These are phyloP conservation scores for Aphanomyces stellatus DNA, from an alignment of 352 stramenopile genomes.

Conservation along the genomic window DNA sequence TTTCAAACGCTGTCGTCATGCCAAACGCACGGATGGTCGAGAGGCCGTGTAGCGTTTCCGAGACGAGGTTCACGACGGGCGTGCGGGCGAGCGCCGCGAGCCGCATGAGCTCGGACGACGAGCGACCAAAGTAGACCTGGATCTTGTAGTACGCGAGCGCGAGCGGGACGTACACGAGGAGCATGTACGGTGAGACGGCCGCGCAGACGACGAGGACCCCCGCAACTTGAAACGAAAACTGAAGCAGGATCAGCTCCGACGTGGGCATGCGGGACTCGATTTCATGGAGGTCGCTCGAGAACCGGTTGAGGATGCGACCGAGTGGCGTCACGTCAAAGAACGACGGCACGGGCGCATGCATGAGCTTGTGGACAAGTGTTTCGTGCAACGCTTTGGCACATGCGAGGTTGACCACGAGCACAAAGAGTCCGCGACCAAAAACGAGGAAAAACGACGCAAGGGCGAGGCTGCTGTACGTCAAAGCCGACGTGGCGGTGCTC, in stretches of 20 bases:
- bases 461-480: background rate
- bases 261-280: background rate
- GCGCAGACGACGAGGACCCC: conserved; percentile 45
- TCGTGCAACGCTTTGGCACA: background rate
- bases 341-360: background rate
- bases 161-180: conserved; percentile 42
- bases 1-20: conserved; percentile 17
- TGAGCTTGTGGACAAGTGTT: background rate
- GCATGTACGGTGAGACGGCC: conserved; percentile 31
- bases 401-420: background rate
- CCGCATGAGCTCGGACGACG: conserved; percentile 88
- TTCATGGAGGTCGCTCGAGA: conserved; percentile 2
- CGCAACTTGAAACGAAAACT: conserved; percentile 35
- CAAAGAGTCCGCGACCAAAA: conserved; percentile 25
- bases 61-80: conserved; percentile 92
- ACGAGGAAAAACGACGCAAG: conserved; percentile 1
- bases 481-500: background rate
- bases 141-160: conserved; percentile 63
- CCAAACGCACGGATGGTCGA: conserved; percentile 60
- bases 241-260: conserved; percentile 28
- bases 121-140: conserved; percentile 91
- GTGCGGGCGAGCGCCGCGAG: conserved; percentile 90
- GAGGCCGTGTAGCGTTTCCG: conserved; percentile 81
- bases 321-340: conserved; percentile 28
- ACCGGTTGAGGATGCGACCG: conserved; percentile 63